phyloP scores from a whole-genome alignment of 495 filamentous ascomycete genomes.

The Jackrogersella multiformis region DNA sequence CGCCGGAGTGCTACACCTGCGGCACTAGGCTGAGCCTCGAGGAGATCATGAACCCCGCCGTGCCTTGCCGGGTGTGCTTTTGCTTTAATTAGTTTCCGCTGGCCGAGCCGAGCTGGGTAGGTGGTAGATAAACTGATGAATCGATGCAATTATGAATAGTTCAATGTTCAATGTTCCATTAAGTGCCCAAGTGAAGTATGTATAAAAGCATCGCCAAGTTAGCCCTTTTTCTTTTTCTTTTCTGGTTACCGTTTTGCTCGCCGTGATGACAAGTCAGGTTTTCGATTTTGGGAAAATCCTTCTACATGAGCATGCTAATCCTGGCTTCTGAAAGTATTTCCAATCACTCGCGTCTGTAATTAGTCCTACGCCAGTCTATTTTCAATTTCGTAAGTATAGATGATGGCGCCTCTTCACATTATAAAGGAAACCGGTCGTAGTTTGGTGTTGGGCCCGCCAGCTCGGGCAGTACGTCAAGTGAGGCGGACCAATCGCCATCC shows the following conservation, averaged over 20 bases:
- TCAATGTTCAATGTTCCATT: no score
- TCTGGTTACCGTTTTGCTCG: no score
- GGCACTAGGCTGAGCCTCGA: neutral
- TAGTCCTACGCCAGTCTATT: no score
- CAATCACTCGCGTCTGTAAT: no score
- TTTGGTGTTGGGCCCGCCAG: neutral
- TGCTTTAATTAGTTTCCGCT: slow-evolving; percentile 19
- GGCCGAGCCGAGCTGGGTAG: neutral
- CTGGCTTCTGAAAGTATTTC: no score
- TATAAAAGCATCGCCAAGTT: neutral
- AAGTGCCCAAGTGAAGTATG: neutral
- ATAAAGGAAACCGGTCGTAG: no score
- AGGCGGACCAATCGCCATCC: neutral
- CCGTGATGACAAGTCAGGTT: no score
- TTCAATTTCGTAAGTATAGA: no score
- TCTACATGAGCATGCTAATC: no score
- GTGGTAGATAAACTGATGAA: neutral
- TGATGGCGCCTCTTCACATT: no score
- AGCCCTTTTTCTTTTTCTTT: neutral
- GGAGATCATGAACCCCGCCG: neutral
- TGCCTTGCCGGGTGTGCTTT: slow-evolving; percentile 11
- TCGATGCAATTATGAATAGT: neutral
- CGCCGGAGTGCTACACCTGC: slow-evolving; percentile 26
- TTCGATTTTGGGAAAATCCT: no score
- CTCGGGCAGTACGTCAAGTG: neutral